Evolutionary conservation across 257 asterid genomes (phyloP).

Genomic region (Fraxinus quadrangulata): DNA sequence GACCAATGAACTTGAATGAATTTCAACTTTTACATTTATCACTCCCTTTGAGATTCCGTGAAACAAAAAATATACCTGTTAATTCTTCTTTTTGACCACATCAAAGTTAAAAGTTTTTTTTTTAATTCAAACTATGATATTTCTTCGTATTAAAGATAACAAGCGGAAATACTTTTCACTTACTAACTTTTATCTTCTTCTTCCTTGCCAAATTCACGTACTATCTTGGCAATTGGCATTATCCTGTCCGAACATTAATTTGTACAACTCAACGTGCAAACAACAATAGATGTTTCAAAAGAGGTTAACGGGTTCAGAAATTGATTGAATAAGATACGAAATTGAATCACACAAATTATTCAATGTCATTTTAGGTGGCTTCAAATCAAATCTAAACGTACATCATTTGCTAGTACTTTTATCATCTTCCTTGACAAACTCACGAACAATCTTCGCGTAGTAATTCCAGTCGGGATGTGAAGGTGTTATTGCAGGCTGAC

Average conservation of each 20-base stretch:
- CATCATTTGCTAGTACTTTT: slow-evolving; percentile 10
- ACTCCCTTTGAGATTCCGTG: no score
- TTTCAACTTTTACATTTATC: no score
- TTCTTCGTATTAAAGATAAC: no score
- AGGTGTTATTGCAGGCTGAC: slow-evolving; percentile 50
- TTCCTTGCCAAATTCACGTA: slow-evolving; percentile 19
- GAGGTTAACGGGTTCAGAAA: neutral
- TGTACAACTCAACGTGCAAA: no score
- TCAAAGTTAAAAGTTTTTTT: no score
- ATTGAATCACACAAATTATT: neutral
- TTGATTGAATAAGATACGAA: no score
- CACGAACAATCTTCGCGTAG: slow-evolving; percentile 32
- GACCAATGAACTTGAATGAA: no score
- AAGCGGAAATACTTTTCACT: neutral
- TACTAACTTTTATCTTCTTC: slow-evolving; percentile 13
- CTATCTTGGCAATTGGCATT: slow-evolving; percentile 20
- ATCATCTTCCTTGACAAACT: slow-evolving; percentile 12
- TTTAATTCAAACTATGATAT: no score
- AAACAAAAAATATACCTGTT: no score
- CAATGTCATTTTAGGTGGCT: neutral
- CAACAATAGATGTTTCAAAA: no score
- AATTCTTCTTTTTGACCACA: no score
- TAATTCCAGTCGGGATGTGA: slow-evolving; percentile 50
- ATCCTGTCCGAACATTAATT: no score
- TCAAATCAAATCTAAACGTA: neutral